Evolutionary conservation across 768 basidiomycete genomes (phyloP).

Genomic region (Porphyrellus cyaneotinctus): DNA sequence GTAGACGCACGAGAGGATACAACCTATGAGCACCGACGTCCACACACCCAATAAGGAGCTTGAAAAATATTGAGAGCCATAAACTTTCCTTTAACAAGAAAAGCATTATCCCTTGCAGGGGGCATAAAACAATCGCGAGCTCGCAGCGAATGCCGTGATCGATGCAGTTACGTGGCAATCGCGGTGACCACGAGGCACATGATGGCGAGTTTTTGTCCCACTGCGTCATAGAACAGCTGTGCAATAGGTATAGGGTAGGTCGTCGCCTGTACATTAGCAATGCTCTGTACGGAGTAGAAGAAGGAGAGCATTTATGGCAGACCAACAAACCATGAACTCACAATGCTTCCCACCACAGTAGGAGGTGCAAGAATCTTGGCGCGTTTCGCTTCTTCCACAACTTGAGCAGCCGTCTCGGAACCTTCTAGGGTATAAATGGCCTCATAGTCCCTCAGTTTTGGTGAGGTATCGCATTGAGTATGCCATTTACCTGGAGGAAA

Average conservation of each 20-base stretch:
- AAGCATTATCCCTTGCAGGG: constrained; percentile 51
- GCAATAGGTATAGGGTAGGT: constrained; percentile 56
- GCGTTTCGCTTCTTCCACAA: constrained; percentile 55
- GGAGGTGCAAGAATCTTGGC: constrained; percentile 55
- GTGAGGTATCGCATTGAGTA: background rate
- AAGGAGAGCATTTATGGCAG: constrained; percentile 56
- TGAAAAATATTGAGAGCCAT: constrained; percentile 51
- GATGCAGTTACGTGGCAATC: constrained; percentile 53
- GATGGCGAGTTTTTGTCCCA: constrained; percentile 42
- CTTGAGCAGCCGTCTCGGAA: constrained; percentile 61
- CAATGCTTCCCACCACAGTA: constrained; percentile 53
- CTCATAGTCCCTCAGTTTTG: constrained; percentile 18
- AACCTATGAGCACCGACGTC: constrained; percentile 50
- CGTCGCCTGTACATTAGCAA: constrained; percentile 46
- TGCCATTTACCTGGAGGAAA: constrained; percentile 33
- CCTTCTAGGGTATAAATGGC: constrained; percentile 60
- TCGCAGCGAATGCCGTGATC: constrained; percentile 55
- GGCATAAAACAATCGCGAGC: constrained; percentile 54
- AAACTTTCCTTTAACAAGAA: constrained; percentile 44
- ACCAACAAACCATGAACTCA: constrained; percentile 55
- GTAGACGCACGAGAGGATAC: constrained; percentile 54
- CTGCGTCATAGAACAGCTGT: constrained; percentile 54
- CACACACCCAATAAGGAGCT: constrained; percentile 53
- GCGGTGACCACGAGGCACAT: constrained; percentile 49
- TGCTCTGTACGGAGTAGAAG: constrained; percentile 54